A percentile compares a stretch with the other conserved stretches of the same genome.
phyloP scores from a whole-genome alignment of 1,139 yeast species.

The Suhomyces taliae region DNA sequence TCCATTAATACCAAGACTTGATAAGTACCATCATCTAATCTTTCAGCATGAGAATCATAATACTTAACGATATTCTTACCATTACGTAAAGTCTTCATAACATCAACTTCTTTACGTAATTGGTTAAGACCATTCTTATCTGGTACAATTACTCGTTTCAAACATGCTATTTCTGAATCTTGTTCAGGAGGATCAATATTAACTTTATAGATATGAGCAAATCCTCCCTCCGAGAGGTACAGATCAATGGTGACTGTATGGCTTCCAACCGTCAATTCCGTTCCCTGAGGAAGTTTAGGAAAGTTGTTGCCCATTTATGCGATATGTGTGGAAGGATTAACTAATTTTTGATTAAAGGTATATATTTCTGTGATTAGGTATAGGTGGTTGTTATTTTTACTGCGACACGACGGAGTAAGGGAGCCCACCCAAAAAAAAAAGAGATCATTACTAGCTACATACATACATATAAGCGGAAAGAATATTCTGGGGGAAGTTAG shows the following conservation, averaged over 20 bases:
- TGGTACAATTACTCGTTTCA: conserved; percentile 73
- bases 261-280: conserved; percentile 43
- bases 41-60: conserved; percentile 76
- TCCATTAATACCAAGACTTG: conserved; percentile 81
- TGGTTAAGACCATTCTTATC: conserved; percentile 66
- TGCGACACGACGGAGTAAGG: background rate
- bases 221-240: conserved; percentile 51
- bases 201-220: conserved; percentile 60
- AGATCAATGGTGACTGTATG: conserved; percentile 38
- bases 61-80: conserved; percentile 63
- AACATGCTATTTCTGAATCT: conserved; percentile 53
- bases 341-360: background rate
- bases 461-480: too few species aligned
- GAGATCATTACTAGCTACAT: background rate
- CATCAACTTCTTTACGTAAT: conserved; percentile 74
- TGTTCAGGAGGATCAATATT: conserved; percentile 43
- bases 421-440: background rate
- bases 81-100: conserved; percentile 66
- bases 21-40: conserved; percentile 55
- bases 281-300: conserved; percentile 42
- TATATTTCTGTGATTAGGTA: background rate
- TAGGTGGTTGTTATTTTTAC: background rate
- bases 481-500: too few species aligned
- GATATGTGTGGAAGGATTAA: background rate
- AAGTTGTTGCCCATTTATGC: conserved; percentile 23